Evolutionary conservation across 2,329 filamentous ascomycete genomes (phyloP).

Genomic region (Penicillium sp.): DNA sequence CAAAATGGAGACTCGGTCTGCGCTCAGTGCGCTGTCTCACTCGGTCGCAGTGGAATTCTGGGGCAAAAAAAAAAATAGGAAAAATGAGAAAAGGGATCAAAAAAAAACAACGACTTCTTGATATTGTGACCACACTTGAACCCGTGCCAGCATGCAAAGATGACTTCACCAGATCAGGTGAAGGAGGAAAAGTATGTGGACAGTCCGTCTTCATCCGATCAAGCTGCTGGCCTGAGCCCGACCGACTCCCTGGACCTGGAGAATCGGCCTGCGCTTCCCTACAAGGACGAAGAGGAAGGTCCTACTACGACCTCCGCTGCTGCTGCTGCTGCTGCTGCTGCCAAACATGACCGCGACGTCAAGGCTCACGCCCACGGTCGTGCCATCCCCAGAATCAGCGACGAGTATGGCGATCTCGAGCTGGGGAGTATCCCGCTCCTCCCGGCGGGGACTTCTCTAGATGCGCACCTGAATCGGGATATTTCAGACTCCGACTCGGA

Average conservation of each 20-base stretch:
- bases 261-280: slow-evolving; percentile 2
- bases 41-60: too few relatives aligned
- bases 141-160: slow-evolving; percentile 1
- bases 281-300: slow-evolving; percentile 11
- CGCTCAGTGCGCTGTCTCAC: not conserved
- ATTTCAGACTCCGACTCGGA: slow-evolving; percentile 8
- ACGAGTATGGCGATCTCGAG: slow-evolving; percentile 15
- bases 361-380: not conserved
- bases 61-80: too few relatives aligned
- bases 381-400: slow-evolving; percentile 3
- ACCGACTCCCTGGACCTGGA: not conserved
- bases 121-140: not conserved
- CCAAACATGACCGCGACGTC: too few relatives aligned
- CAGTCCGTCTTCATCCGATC: not conserved
- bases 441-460: slow-evolving; percentile 2
- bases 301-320: not conserved
- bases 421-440: slow-evolving; percentile 17
- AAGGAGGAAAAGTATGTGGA: not conserved
- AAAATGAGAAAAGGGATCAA: too few relatives aligned
- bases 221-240: not conserved
- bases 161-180: slow-evolving; percentile 4
- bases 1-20: not conserved
- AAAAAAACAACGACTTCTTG: not conserved
- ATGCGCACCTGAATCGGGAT: not conserved
- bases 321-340: too few relatives aligned